Evolutionary conservation across 768 basidiomycete genomes (phyloP).

Genomic region (Boletus pseudopeckii): DNA sequence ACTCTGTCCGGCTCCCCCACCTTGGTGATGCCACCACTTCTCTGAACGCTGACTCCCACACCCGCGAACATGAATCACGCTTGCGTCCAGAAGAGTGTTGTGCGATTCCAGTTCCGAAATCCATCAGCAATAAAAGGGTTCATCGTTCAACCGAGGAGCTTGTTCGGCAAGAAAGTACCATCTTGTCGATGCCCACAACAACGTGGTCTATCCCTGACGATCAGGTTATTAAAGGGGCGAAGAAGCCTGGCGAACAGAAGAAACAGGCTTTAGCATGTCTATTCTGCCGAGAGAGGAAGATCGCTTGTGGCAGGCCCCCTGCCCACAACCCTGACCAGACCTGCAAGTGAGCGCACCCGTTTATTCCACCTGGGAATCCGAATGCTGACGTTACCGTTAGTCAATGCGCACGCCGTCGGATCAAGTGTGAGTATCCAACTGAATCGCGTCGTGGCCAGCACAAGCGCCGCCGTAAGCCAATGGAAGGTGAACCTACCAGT

Average conservation of each 20-base stretch:
- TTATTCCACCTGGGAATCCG: constrained; percentile 2
- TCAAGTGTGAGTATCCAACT: constrained; percentile 47
- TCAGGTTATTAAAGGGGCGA: constrained; percentile 29
- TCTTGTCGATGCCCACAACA: constrained; percentile 24
- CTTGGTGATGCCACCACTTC: constrained; percentile 5
- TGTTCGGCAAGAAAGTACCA: constrained; percentile 27
- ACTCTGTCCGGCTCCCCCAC: constrained; percentile 16
- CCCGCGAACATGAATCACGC: constrained; percentile 17
- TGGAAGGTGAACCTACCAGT: constrained; percentile 22
- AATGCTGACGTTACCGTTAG: constrained; percentile 30
- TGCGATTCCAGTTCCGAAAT: constrained; percentile 18
- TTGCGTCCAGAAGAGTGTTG: constrained; percentile 26
- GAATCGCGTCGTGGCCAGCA: constrained; percentile 49
- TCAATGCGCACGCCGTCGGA: constrained; percentile 46
- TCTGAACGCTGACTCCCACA: constrained; percentile 15
- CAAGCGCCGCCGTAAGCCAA: constrained; percentile 35
- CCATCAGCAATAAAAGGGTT: constrained; percentile 25
- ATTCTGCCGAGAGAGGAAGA: constrained; percentile 50
- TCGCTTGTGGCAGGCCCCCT: constrained; percentile 45
- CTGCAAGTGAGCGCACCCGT: constrained; percentile 43
- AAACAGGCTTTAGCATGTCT: constrained; percentile 47
- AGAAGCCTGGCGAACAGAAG: constrained; percentile 38
- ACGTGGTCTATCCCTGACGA: constrained; percentile 36
- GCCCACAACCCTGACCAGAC: constrained; percentile 36
- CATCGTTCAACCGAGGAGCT: constrained; percentile 29